Base-by-base conservation (phyloP, 2,329 filamentous ascomycete species). In the Huntiella abstrusa region DNA sequence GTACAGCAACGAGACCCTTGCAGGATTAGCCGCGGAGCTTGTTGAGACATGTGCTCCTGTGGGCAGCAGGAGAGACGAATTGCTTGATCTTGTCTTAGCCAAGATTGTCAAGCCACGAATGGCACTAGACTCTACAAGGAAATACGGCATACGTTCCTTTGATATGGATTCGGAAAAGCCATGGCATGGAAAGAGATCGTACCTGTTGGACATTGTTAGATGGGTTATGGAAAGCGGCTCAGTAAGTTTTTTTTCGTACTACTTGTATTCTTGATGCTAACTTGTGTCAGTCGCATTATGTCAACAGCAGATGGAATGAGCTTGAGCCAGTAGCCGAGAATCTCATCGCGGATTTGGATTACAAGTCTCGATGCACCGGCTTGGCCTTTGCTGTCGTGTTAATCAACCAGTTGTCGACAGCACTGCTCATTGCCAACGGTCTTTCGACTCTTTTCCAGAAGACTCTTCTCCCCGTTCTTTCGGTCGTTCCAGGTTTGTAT, bases 401-500 rank as follows among this genome's bases (percentile, higher is more conserved):
- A 48, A 65, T 86, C 35, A 51, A 57, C 8, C 68, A 64, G 43
- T 72, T 74, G 38, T 69, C 74, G 0, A 52, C 62, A 1, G 56
- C 60, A 4, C 64, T 79, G 2, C 66, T 87, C 39, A 59, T 59
- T 10, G 66, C 67, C 40, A 82, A 76, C 0, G 81, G 82, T 1
- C 71, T 88, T 5, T 71, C 69, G 16, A 62, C 68, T 11, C 70
- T 88, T 19, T 80, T 88, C 51, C 71, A 79, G 54, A 72, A 84
- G 15, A 72, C 77, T 3, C 61, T 84, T 2, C 70, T 78, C 52
- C 82, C 84, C 1, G 75, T 77, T 33, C 69, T 94, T n/a, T 68
- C 80, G 5, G 83, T 77, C 54, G 67, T 94, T 4, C 87, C 88
- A 0, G 75, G 70, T 10, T 64, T 93, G 37, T 94, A 84, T 0